Evolutionary conservation across 1,284 basidiomycete genomes (phyloP), one percentile per base, ranked within the genome.

Genomic region (Pseudozyma hubeiensis): DNA sequence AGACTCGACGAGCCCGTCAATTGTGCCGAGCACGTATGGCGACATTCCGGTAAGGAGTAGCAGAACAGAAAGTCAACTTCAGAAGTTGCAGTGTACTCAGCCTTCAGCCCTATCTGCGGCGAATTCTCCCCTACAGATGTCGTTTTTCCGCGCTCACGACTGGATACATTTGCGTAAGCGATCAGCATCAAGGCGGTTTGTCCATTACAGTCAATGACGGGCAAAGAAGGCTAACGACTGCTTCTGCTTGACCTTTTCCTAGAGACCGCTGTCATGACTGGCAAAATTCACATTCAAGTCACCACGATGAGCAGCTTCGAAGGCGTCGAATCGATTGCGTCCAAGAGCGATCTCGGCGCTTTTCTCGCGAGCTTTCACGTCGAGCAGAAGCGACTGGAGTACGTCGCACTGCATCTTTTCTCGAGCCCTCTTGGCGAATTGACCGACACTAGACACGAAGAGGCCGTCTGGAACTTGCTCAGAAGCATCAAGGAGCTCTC

Each of bases 301-400:
- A 46, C 44, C 11, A 44, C 37, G 10, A 31, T 29, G 24, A 52
- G 29, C 40, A 51, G 52, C 24, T 41, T 55, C 24, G 60, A 59
- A 33, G 24, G 31, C 24, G 24, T 68, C 17, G 66, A 58, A 24
- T 31, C 55, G 3, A 43, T 59, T 29, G 52, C 51, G 4, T 37
- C 35, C 39, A 63, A 59, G 17, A 9, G 9, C 7, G 60, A 58
- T 19, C 35, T 63, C 4, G 7, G 37, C 0, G 34, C 40, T 16
- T 69, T 64, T 16, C 14, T 64, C 0, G 47, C 61, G 0, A 46
- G 43, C 34, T 55, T 58, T 9, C 52, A 53, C 31, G 49, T 69
- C n/a, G 61, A 69, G 34, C 61, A 64, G 24, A 60, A 63, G 33
- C 66, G 66, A 24, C 66, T 69, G 41, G 66, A 69, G 17, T 60